These are phyloP conservation scores for Medicago arabica DNA, from an alignment of 306 rosid species.

Conservation along the genomic window DNA sequence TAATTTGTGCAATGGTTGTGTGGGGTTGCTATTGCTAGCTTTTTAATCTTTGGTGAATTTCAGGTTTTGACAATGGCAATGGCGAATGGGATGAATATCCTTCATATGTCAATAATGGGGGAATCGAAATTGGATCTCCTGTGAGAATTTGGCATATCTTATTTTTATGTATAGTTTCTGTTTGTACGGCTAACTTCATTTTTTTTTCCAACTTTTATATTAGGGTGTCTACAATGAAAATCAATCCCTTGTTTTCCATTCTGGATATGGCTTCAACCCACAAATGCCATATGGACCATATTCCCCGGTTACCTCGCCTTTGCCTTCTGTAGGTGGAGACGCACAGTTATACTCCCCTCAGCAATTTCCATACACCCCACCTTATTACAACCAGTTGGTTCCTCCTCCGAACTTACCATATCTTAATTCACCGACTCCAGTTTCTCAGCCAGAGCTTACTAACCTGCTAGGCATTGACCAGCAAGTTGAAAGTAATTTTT, in stretches of 20 bases:
- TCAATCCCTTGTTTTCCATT: constrained; percentile 80
- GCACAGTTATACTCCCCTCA: constrained; percentile 77
- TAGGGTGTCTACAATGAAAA: constrained; percentile 89
- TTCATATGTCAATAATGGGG: constrained; percentile 73
- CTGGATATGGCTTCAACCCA: constrained; percentile 85
- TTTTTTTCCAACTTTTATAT: constrained; percentile 11
- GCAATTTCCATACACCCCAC: constrained; percentile 76
- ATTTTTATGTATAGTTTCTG: constrained; percentile 12
- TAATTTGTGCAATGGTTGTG: constrained; percentile 7
- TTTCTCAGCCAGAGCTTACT: constrained; percentile 80
- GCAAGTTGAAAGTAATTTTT: constrained; percentile 72
- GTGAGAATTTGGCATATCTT: constrained; percentile 53
- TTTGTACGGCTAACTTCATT: constrained; percentile 32
- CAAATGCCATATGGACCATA: constrained; percentile 91
- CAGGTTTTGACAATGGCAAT: constrained; percentile 33
- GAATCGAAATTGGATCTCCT: constrained; percentile 80
- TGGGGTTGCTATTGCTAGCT: background rate
- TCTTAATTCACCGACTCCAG: constrained; percentile 66
- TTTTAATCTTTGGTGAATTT: constrained; percentile 13
- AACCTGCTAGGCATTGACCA: constrained; percentile 71
- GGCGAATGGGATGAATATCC: constrained; percentile 85
- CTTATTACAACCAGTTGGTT: constrained; percentile 76
- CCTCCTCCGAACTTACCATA: constrained; percentile 73
- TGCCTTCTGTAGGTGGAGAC: constrained; percentile 83
- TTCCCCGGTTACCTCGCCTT: constrained; percentile 84